Conservation (phyloP, 345 rosid genomes). For the Durio zibethinus region DNA sequence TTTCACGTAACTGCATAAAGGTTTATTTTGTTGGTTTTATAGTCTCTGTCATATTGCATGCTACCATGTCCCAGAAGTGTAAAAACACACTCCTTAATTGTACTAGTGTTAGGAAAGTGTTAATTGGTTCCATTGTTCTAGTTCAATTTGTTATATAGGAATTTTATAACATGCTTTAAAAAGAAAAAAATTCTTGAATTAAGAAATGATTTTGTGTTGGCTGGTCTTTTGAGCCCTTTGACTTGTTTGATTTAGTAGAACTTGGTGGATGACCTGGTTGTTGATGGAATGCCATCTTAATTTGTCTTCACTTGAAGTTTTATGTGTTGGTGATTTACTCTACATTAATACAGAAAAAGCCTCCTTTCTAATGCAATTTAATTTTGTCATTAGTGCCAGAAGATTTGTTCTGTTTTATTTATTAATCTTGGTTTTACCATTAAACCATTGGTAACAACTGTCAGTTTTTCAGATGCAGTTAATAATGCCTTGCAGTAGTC, state of each 20-base stretch:
- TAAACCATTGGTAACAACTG: not conserved
- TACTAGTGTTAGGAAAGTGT: not conserved
- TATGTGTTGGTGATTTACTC: not conserved
- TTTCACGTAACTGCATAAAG: not conserved
- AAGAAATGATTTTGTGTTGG: not conserved
- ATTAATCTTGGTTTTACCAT: not conserved
- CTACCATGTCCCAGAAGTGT: not conserved
- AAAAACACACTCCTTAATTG: not conserved
- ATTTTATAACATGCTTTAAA: not conserved
- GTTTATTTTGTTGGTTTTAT: not conserved
- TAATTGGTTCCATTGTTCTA: too few relatives aligned
- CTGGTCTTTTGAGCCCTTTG: not conserved
- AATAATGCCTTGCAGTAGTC: slow-evolving; percentile 12
- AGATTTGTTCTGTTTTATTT: not conserved
- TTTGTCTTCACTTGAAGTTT: not conserved
- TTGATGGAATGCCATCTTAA: not conserved
- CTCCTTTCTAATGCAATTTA: not conserved
- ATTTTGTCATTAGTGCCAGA: not conserved
- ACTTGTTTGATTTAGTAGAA: not conserved
- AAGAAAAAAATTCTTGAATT: not conserved
- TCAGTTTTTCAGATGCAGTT: not conserved
- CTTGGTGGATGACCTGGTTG: not conserved
- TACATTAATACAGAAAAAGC: not conserved
- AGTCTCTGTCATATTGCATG: not conserved
- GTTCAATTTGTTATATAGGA: too few relatives aligned